These are phyloP conservation scores for Xylaria castorea DNA, from an alignment of 495 filamentous ascomycete genomes.

Conservation along the genomic window DNA sequence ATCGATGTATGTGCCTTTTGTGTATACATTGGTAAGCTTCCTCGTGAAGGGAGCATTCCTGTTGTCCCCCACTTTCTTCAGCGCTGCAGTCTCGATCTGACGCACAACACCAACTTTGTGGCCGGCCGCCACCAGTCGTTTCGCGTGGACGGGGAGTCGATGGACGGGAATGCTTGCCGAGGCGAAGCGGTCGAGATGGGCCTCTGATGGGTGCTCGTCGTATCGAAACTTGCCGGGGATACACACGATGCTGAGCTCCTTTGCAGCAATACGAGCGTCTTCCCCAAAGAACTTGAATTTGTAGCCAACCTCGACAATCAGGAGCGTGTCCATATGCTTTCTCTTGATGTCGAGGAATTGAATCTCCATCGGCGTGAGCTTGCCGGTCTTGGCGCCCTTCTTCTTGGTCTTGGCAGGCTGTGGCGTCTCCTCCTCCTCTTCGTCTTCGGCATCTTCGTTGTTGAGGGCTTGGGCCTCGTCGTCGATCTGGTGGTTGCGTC, in stretches of 20 bases:
- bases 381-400: conserved; percentile 76
- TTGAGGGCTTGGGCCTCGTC: conserved; percentile 58
- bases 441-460: conserved; percentile 57
- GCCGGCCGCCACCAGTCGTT: conserved; percentile 87
- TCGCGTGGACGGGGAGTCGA: conserved; percentile 91
- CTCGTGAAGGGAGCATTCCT: conserved; percentile 89
- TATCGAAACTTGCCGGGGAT: conserved; percentile 95
- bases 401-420: conserved; percentile 58
- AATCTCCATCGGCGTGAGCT: conserved; percentile 93
- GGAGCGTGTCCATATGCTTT: conserved; percentile 84
- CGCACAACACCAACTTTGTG: conserved; percentile 96
- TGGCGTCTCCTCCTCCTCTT: conserved; percentile 62
- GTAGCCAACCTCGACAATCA: conserved; percentile 95
- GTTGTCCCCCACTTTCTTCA: conserved; percentile 97
- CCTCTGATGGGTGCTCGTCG: conserved; percentile 95
- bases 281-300: conserved; percentile 99
- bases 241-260: conserved; percentile 92
- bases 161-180: conserved; percentile 96
- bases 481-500: conserved; percentile 57
- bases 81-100: conserved; percentile 96
- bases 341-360: conserved; percentile 94
- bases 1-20: conserved; percentile 97
- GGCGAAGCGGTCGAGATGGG: conserved; percentile 90
- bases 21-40: conserved; percentile 95
- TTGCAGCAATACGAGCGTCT: conserved; percentile 88